Percentiles rank a stretch among this genome's conserved stretches.
These are phyloP conservation scores for Heliocybe sulcata DNA, from an alignment of 1,284 basidiomycete species.

Conservation along the genomic window DNA sequence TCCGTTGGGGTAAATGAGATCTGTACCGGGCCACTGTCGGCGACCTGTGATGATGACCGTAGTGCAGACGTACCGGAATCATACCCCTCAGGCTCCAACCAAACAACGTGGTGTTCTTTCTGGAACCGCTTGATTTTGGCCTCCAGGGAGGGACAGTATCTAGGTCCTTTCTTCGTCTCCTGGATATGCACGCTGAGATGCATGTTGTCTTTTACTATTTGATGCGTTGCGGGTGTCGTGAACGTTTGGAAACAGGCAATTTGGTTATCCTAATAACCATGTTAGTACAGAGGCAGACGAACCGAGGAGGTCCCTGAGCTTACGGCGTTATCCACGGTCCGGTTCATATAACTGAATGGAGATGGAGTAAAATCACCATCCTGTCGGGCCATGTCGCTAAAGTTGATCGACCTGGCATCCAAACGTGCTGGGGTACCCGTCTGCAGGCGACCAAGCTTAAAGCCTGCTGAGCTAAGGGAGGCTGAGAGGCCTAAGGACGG, in stretches of 20 bases:
- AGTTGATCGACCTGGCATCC: slow-evolving; percentile 64
- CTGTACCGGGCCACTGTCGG: slow-evolving; percentile 23
- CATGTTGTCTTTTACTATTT: slow-evolving; percentile 66
- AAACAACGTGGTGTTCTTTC: slow-evolving; percentile 69
- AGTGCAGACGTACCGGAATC: slow-evolving; percentile 56
- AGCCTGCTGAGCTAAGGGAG: slow-evolving; percentile 69
- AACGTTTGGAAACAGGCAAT: slow-evolving; percentile 67
- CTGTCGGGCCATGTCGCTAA: slow-evolving; percentile 49
- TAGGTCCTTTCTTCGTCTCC: slow-evolving; percentile 84
- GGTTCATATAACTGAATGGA: slow-evolving; percentile 49
- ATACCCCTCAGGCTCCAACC: slow-evolving; percentile 90
- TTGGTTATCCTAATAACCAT: slow-evolving; percentile 53
- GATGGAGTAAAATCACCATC: slow-evolving; percentile 50
- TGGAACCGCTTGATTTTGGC: slow-evolving; percentile 80
- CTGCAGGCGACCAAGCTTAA: slow-evolving; percentile 77
- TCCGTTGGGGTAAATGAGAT: slow-evolving; percentile 86
- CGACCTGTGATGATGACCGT: neutral
- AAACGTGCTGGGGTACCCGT: slow-evolving; percentile 87
- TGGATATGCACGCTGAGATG: slow-evolving; percentile 79
- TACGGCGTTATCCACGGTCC: slow-evolving; percentile 33
- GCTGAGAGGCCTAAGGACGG: slow-evolving; percentile 71
- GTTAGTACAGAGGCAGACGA: neutral
- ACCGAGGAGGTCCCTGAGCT: slow-evolving; percentile 5
- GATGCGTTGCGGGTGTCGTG: slow-evolving; percentile 70
- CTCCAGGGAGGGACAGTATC: slow-evolving; percentile 89